phyloP scores from a whole-genome alignment of 2,329 filamentous ascomycete species.

The Pseudogymnoascus sp. region DNA sequence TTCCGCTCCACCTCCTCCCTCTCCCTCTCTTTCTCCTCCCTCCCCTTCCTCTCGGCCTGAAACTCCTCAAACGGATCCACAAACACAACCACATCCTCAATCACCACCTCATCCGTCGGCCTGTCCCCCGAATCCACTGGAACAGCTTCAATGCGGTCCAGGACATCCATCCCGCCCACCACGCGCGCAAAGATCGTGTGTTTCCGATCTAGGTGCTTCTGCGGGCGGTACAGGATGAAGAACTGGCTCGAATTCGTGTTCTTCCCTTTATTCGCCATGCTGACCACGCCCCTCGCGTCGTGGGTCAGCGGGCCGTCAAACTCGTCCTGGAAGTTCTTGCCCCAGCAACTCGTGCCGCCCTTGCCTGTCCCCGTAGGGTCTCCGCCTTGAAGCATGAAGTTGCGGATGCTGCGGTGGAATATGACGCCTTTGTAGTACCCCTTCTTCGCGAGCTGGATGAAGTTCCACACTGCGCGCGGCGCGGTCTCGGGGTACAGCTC shows the following conservation, averaged over 20 bases:
- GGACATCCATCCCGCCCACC: constrained; percentile 63
- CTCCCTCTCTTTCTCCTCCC: constrained; percentile 48
- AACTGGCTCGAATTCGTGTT: constrained; percentile 95
- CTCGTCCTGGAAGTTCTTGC: constrained; percentile 89
- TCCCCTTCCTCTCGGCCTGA: constrained; percentile 60
- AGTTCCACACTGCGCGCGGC: constrained; percentile 95
- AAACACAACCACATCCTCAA: constrained; percentile 77
- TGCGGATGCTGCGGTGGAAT: constrained; percentile 90
- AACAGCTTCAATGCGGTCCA: constrained; percentile 69
- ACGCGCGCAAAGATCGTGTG: constrained; percentile 94
- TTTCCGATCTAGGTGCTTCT: constrained; percentile 83
- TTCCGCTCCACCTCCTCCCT: constrained; percentile 53
- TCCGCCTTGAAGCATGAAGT: constrained; percentile 97
- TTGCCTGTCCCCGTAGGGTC: constrained; percentile 88
- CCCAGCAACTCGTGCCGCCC: constrained; percentile 88
- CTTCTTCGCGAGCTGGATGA: constrained; percentile 75
- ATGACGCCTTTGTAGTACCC: constrained; percentile 79
- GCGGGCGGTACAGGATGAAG: constrained; percentile 83
- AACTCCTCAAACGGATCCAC: constrained; percentile 96
- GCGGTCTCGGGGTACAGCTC: constrained; percentile 88
- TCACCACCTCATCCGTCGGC: constrained; percentile 69
- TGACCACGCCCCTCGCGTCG: constrained; percentile 67
- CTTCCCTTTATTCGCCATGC: constrained; percentile 98
- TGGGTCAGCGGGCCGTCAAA: constrained; percentile 86
- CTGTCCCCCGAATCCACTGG: constrained; percentile 67